phyloP scores from a whole-genome alignment of 495 filamentous ascomycete genomes.

The Lophiotrema nucula region DNA sequence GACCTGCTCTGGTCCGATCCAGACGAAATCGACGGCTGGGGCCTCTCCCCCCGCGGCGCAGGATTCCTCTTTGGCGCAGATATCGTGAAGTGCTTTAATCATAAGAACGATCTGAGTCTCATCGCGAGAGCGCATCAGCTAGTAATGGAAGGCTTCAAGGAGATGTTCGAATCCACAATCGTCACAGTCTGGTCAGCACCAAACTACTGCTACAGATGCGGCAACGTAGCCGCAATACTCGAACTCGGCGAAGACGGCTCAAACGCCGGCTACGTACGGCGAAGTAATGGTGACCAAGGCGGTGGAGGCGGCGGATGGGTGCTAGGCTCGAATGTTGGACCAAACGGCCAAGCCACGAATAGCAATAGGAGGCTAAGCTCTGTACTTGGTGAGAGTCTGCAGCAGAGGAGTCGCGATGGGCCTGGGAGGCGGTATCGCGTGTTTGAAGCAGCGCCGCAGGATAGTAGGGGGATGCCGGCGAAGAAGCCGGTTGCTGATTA shows the following conservation, averaged over 20 bases:
- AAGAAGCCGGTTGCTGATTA: slow-evolving; percentile 99
- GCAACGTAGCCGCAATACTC: slow-evolving; percentile 92
- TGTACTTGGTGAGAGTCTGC: slow-evolving; percentile 46
- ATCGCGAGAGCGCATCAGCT: slow-evolving; percentile 95
- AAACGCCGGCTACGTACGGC: slow-evolving; percentile 68
- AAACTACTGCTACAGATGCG: slow-evolving; percentile 98
- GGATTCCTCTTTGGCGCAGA: slow-evolving; percentile 96
- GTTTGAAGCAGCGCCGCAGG: slow-evolving; percentile 95
- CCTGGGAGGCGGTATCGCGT: slow-evolving; percentile 91
- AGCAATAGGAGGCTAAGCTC: slow-evolving; percentile 37
- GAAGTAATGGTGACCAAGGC: slow-evolving; percentile 71
- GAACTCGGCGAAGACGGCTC: slow-evolving; percentile 85
- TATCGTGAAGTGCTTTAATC: slow-evolving; percentile 94
- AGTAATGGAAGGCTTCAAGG: slow-evolving; percentile 99
- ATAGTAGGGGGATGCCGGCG: slow-evolving; percentile 94
- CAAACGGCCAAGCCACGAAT: slow-evolving; percentile 40
- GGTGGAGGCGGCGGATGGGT: slow-evolving; percentile 50
- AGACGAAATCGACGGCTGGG: slow-evolving; percentile 98
- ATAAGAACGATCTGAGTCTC: slow-evolving; percentile 83
- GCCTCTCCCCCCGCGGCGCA: slow-evolving; percentile 87
- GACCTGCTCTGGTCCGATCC: slow-evolving; percentile 97
- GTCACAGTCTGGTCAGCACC: slow-evolving; percentile 97
- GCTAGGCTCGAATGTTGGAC: slow-evolving; percentile 16
- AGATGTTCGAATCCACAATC: slow-evolving; percentile 94
- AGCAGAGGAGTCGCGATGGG: slow-evolving; percentile 54